phyloP scores from a whole-genome alignment of 1,284 basidiomycete species.

The Peniophora sp. region DNA sequence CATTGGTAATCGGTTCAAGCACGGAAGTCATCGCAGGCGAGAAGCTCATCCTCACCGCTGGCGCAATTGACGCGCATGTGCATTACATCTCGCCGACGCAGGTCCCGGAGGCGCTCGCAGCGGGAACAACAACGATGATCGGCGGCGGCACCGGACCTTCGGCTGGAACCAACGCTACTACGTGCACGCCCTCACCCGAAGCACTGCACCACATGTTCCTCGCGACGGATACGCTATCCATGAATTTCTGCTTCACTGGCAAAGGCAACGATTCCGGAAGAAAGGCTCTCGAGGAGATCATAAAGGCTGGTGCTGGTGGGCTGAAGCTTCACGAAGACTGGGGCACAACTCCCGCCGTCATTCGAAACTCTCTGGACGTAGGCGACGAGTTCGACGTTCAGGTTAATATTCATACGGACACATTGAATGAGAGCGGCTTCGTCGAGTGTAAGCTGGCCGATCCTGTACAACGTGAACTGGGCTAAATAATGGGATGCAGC shows the following conservation, averaged over 20 bases:
- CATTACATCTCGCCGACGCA: constrained; percentile 95
- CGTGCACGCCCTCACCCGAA: constrained; percentile 86
- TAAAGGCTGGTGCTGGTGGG: constrained; percentile 84
- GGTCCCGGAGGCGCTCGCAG: constrained; percentile 64
- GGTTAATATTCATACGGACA: constrained; percentile 97
- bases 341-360: constrained; percentile 88
- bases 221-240: constrained; percentile 81
- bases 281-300: constrained; percentile 71
- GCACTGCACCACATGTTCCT: constrained; percentile 85
- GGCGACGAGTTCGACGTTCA: constrained; percentile 95
- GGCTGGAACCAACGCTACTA: constrained; percentile 88
- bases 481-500: constrained; percentile 32
- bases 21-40: constrained; percentile 96
- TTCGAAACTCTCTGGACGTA: constrained; percentile 73
- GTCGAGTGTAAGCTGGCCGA: constrained; percentile 62
- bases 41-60: constrained; percentile 89
- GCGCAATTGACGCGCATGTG: constrained; percentile 87
- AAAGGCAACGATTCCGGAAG: constrained; percentile 90
- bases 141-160: constrained; percentile 93
- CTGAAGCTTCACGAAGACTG: constrained; percentile 98
- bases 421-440: constrained; percentile 91
- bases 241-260: constrained; percentile 92
- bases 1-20: constrained; percentile 77
- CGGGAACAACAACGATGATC: constrained; percentile 81
- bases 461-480: neutral